A percentile compares a stretch with the other conserved stretches of the same genome.
phyloP scores from a whole-genome alignment of 306 rosid species.

The Rosa multiflora region DNA sequence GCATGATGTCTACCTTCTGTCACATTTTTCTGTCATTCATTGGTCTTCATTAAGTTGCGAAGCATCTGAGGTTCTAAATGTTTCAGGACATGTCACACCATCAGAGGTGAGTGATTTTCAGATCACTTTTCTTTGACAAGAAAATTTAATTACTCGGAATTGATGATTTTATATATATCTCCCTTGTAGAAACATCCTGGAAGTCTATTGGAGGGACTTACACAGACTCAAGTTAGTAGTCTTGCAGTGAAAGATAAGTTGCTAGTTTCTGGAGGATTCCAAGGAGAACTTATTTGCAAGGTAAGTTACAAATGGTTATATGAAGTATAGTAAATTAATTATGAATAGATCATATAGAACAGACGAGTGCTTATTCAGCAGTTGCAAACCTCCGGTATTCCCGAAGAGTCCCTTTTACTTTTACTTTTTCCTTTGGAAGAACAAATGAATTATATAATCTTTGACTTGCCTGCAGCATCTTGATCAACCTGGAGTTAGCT shows the following conservation, averaged over 20 bases:
- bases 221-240: slow-evolving; percentile 76
- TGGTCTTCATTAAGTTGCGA: slow-evolving; percentile 72
- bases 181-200: slow-evolving; percentile 75
- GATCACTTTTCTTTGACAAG: not conserved
- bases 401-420: too few relatives aligned
- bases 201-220: slow-evolving; percentile 76
- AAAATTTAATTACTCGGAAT: not conserved
- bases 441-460: not conserved
- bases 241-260: slow-evolving; percentile 74
- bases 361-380: not conserved
- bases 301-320: slow-evolving; percentile 28
- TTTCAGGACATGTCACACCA: slow-evolving; percentile 82
- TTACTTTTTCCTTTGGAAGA: not conserved
- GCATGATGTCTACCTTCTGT: slow-evolving; percentile 80
- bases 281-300: slow-evolving; percentile 94
- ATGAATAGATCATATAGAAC: too few relatives aligned
- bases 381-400: not conserved
- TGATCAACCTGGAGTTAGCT: slow-evolving; percentile 78
- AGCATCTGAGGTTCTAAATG: slow-evolving; percentile 66
- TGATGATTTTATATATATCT: not conserved
- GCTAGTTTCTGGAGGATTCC: slow-evolving; percentile 86
- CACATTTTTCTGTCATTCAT: slow-evolving; percentile 68
- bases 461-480: slow-evolving; percentile 53
- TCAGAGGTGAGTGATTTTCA: slow-evolving; percentile 55
- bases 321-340: too few relatives aligned